Base-by-base conservation (phyloP, 2,329 filamentous ascomycete genomes). In the Cercospora zeae-maydis region DNA sequence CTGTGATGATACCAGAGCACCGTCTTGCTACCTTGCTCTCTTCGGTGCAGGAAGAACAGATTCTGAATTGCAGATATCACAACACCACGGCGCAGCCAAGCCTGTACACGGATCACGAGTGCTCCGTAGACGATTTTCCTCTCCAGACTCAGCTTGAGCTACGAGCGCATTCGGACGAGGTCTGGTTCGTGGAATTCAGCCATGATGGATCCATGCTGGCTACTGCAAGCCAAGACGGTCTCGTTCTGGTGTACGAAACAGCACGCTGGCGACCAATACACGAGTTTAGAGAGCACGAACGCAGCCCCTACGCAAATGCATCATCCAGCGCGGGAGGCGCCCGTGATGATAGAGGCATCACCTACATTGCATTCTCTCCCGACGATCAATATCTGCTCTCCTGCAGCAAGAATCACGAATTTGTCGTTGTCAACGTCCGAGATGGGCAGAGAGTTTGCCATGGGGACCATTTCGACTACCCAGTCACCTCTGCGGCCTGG, bases 1-100 rank as follows among this genome's bases (percentile, higher is more conserved):
- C 92, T 3, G 91, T 96, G 49, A 98, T 99, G 93, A 89, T 99
- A 59, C 95, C 95, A 1, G 91, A 96, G 73, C 91, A 95, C 75
- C 88, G 95, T 6, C 81, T 99, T 49, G 91, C 92, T 1, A 84
- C 87, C 34, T 81, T 99, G 14, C 80, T 99, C 58, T 84, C 93
- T 62, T 88, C 96, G 68, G 87, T 96, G 37, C 96, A 97, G 74
- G 84, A 88, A 65, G 86, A 83, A 66, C 93, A 97, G 78, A 90
- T 97, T 63, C 85, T 88, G 57, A 86, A 85, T 31, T 99, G 95
- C 74, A 79, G 93, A 39, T 98, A 93, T 76, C 95, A 99, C 78
- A 97, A 96, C 58, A 92, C 88, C 3, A 83, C 87, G 1, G 78
- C 82, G 3, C 85, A 91, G 1, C 92, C 92, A 1, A 96, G 93